Evolutionary conservation across 2,329 filamentous ascomycete genomes (phyloP).

Genomic region (Metarhizium robertsii): DNA sequence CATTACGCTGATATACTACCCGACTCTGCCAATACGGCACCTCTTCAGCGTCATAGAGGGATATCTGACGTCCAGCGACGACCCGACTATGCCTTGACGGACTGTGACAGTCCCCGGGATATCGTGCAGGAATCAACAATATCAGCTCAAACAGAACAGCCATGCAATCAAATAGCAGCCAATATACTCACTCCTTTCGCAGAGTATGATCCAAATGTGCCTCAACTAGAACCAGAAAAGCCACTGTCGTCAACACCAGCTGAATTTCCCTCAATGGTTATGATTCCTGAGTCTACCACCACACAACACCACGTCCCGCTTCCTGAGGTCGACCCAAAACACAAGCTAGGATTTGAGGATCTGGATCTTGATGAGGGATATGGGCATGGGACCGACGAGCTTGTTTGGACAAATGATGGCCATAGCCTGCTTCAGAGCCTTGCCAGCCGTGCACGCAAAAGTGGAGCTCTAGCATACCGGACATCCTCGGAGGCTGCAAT

Average conservation of each 20-base stretch:
- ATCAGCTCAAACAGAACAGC: not conserved
- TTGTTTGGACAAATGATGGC: not conserved
- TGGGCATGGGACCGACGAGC: constrained; percentile 5
- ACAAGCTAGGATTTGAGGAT: not conserved
- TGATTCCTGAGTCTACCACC: not conserved
- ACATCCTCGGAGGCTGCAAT: constrained; percentile 9
- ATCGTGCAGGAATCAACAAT: not conserved
- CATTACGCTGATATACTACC: not conserved
- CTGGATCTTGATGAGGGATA: constrained; percentile 8
- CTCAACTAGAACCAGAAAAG: not conserved
- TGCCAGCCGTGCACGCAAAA: constrained; percentile 1
- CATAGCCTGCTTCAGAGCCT: not conserved
- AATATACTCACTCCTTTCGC: not conserved
- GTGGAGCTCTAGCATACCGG: constrained; percentile 4
- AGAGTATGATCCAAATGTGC: not conserved
- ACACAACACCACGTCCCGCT: not conserved
- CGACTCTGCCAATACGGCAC: not conserved
- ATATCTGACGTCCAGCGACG: not conserved
- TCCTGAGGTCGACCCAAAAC: not conserved
- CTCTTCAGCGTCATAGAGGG: not conserved
- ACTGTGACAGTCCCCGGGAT: not conserved
- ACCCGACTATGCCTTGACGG: not conserved
- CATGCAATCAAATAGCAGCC: not conserved
- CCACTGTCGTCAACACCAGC: not conserved
- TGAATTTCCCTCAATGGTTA: not conserved